Evolutionary conservation across 2,329 filamentous ascomycete genomes (phyloP), one percentile per base, ranked within the genome.

Genomic region (Fusarium avenaceum): DNA sequence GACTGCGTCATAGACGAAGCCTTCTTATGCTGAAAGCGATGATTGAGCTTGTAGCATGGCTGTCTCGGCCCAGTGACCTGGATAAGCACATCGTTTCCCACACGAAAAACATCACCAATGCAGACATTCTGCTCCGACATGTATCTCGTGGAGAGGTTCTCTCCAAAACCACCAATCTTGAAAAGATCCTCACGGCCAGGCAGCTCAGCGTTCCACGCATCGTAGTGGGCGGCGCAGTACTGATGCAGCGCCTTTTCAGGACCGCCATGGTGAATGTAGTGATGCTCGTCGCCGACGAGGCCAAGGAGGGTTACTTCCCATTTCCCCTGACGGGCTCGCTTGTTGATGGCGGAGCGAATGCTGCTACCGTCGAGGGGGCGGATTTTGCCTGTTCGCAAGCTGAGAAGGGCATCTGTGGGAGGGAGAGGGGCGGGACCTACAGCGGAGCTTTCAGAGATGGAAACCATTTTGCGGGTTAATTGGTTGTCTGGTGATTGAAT

Each of bases 41-140:
- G 64, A 6, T 70, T 70, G 19, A 70, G 65, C 55, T 70, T 70
- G 15, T 57, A 70, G 24, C 67, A 70, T 4, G 67, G 67, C 15
- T 70, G 67, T 19, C 68, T 44, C 10, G 67, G 67, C 6, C 58
- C 55, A 30, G 67, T 57, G 9, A 71, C 67, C 45, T 70, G 58
- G 6, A 70, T 49, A 6, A 50, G 20, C 2, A 65, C 67, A n/a
- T 62, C 51, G 7, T 17, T 19, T 6, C 67, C 67, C 20, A 70
- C 33, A 15, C 50, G 54, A 24, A 57, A 71, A 4, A 40, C 13
- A 32, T 70, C 67, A 4, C 67, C 68, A n/a, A 70, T 63, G 8
- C 67, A 70, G 38, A 71, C 64, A 26, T 71, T 70, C 2, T 54
- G 20, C 33, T 70, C 67, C 4, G 54, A 54, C 67, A 69, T 65